Conservation (phyloP, 345 rosid genomes). For the Excoecaria agallocha region DNA sequence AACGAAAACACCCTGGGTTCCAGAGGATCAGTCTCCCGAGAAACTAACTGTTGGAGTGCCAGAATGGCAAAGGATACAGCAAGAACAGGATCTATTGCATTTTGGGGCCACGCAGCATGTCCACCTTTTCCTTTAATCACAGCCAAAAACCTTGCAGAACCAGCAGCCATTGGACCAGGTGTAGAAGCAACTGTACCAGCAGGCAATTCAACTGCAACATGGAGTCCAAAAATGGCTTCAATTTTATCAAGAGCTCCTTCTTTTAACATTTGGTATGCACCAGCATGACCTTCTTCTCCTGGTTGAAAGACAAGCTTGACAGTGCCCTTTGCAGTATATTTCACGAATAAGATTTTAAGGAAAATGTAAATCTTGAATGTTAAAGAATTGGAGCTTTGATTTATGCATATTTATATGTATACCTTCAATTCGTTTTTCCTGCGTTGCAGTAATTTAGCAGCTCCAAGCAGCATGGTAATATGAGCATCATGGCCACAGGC, state of each 20-base stretch:
- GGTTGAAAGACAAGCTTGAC: constrained; percentile 64
- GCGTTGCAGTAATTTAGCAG: constrained; percentile 44
- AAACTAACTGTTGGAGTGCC: constrained; percentile 53
- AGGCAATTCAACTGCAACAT: constrained; percentile 37
- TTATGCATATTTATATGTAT: constrained; percentile 7
- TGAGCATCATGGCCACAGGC: constrained; percentile 65
- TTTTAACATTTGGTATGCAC: constrained; percentile 54
- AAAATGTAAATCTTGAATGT: background rate
- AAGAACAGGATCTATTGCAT: constrained; percentile 42
- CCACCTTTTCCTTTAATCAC: constrained; percentile 46
- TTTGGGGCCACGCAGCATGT: constrained; percentile 48
- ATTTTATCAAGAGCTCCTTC: constrained; percentile 50
- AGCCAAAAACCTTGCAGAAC: constrained; percentile 38
- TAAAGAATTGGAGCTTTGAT: background rate
- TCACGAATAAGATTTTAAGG: background rate
- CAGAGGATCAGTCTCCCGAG: constrained; percentile 60
- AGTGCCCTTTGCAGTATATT: constrained; percentile 37
- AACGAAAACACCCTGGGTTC: constrained; percentile 32
- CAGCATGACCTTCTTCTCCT: constrained; percentile 51
- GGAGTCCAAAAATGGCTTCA: constrained; percentile 49
- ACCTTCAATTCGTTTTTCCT: constrained; percentile 38
- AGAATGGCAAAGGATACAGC: constrained; percentile 45
- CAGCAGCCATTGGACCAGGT: constrained; percentile 56
- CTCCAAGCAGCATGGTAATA: constrained; percentile 51
- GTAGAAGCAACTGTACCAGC: constrained; percentile 44